These are phyloP conservation scores for Salinomyces thailandicus DNA, from an alignment of 2,329 filamentous ascomycete genomes.

Conservation along the genomic window DNA sequence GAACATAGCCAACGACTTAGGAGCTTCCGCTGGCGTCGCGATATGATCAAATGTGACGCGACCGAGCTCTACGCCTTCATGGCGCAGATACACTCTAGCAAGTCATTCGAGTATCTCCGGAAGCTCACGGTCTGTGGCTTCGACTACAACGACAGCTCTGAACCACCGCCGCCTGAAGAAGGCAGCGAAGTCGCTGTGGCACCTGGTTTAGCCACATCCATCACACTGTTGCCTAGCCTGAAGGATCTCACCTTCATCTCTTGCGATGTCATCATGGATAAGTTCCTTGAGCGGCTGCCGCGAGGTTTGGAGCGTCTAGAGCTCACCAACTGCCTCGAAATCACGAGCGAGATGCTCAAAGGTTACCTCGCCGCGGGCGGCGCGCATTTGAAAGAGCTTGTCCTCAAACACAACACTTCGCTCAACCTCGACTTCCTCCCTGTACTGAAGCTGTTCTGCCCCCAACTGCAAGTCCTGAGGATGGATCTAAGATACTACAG, in stretches of 20 bases:
- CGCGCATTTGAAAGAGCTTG: constrained; percentile 53
- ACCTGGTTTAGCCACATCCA: constrained; percentile 33
- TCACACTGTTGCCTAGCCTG: constrained; percentile 52
- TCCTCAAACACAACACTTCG: constrained; percentile 67
- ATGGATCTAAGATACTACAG: constrained; percentile 75
- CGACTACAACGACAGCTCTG: constrained; percentile 19
- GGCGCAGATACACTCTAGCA: constrained; percentile 27
- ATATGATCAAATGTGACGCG: constrained; percentile 23
- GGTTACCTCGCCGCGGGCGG: constrained; percentile 60
- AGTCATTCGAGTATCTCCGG: constrained; percentile 44
- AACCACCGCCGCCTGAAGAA: constrained; percentile 15
- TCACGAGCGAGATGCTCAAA: constrained; percentile 56
- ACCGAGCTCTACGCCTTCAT: constrained; percentile 16
- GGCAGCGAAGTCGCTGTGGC: constrained; percentile 26
- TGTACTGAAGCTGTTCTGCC: constrained; percentile 55
- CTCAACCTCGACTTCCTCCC: constrained; percentile 66
- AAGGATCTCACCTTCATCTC: constrained; percentile 62
- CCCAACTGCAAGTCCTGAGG: constrained; percentile 56
- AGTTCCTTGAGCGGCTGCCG: constrained; percentile 60
- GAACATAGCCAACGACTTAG: constrained; percentile 36
- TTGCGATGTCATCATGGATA: constrained; percentile 59
- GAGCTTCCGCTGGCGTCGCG: constrained; percentile 45
- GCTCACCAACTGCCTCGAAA: constrained; percentile 67
- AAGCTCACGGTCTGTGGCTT: constrained; percentile 46
- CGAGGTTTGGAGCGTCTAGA: constrained; percentile 55